Evolutionary conservation across 768 basidiomycete genomes (phyloP).

Genomic region (Boletus sp.): DNA sequence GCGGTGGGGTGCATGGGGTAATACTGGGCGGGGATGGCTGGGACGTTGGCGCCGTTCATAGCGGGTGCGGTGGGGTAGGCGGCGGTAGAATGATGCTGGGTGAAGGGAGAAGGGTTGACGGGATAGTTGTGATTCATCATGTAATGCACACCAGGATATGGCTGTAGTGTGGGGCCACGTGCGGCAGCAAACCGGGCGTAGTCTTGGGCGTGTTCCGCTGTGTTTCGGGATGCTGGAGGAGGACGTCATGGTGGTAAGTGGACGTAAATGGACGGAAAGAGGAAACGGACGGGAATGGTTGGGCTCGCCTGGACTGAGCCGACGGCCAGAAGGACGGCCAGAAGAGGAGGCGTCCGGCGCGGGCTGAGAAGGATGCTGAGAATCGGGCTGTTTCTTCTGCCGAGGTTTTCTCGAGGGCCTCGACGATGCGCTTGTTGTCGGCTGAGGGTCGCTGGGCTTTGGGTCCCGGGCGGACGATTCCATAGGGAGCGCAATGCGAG

Average conservation of each 20-base stretch:
- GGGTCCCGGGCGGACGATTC: conserved; percentile 50
- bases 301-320: conserved; percentile 25
- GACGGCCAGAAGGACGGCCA: conserved; percentile 28
- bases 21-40: conserved; percentile 46
- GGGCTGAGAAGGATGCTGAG: conserved; percentile 18
- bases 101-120: conserved; percentile 53
- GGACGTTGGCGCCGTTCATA: conserved; percentile 39
- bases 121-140: conserved; percentile 75
- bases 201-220: conserved; percentile 24
- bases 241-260: conserved; percentile 10
- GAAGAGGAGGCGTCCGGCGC: conserved; percentile 22
- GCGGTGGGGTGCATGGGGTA: conserved; percentile 58
- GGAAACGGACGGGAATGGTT: conserved; percentile 18
- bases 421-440: conserved; percentile 39
- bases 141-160: conserved; percentile 53
- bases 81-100: conserved; percentile 43
- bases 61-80: conserved; percentile 30
- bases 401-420: conserved; percentile 48
- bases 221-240: conserved; percentile 15
- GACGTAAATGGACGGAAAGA: not conserved
- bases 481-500: conserved; percentile 36
- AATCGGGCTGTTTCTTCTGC: conserved; percentile 48
- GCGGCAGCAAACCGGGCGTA: conserved; percentile 34
- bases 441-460: conserved; percentile 39
- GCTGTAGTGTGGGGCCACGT: conserved; percentile 46